Base-by-base conservation (phyloP, 2,329 filamentous ascomycete species). In the Neopestalotiopsis sp. region DNA sequence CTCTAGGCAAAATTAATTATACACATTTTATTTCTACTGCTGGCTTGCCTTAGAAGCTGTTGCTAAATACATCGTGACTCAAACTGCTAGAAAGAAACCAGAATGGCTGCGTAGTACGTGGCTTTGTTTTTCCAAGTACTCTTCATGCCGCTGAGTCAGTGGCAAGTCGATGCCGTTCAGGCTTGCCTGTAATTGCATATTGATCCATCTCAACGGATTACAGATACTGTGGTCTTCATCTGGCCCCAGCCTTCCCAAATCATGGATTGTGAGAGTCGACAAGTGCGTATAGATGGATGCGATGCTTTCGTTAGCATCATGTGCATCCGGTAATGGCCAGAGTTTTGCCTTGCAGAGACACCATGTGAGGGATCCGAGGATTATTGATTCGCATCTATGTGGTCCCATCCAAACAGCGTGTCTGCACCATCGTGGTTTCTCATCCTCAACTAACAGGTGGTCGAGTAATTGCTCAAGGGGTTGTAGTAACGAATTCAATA, bases 351-450 rank as follows among this genome's bases (percentile, higher is more conserved):
- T 70, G 12, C 74, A 74, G 4, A 80, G 75, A 61, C 78, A 79
- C 63, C 79, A 80, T 1, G 76, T 77, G 68, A 80, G 73, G 1
- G 78, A 80, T 1, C 78, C 78, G 0, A 80, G 71, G 9, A 80
- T 80, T 78, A 80, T 81, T 28, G 77, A 80, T 49, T 81, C 79
- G 68, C 79, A 81, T 9, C 75, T 72, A 63, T 80, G 78, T 5
- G 73, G 77, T 0, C 78, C 78, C 76, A 79, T 78, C 72, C 74
- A 80, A 4, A 73, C 72, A 1, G 78, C 78, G 66, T 80, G 76
- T 0, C 71, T 72, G 40, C 78, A 80, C 77, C 78, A 80, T 10
- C 78, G 73, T 2, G 75, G 75, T 24, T 72, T 72, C 63, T 78
- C 77, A 57, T 79, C 76, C 4, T 78, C 76, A 6, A 74, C 72